Conservation (phyloP, 2,329 filamentous ascomycete genomes). For the Exophiala bonariae region DNA sequence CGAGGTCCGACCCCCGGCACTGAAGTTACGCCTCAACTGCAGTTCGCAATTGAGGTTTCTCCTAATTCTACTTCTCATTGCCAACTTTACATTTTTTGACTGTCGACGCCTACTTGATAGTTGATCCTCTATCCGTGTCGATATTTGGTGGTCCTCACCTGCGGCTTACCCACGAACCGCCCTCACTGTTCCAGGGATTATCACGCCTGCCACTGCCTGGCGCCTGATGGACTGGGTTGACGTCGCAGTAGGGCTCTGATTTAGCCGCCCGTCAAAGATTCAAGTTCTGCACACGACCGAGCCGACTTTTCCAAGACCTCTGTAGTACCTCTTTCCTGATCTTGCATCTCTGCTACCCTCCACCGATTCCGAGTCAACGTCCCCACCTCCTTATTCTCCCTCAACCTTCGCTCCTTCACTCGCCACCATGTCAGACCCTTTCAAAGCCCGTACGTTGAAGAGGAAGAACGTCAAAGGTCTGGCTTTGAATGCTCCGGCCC, state of each 20-base stretch:
- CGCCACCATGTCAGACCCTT: slow-evolving; percentile 56
- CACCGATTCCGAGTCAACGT: background rate
- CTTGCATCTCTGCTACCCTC: background rate
- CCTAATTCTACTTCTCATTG: too few species aligned
- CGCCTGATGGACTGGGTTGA: slow-evolving; percentile 17
- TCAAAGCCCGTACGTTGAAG: slow-evolving; percentile 81
- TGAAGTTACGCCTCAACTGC: too few species aligned
- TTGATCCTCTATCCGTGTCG: too few species aligned
- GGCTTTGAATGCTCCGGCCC: slow-evolving; percentile 75
- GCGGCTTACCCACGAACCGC: too few species aligned
- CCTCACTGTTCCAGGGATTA: background rate
- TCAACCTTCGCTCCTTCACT: background rate
- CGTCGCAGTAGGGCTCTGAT: slow-evolving; percentile 15
- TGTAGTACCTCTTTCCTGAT: background rate
- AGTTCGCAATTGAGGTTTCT: too few species aligned
- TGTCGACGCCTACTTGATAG: too few species aligned
- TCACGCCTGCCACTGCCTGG: slow-evolving; percentile 4
- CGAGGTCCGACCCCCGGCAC: too few species aligned
- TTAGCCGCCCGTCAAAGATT: slow-evolving; percentile 16
- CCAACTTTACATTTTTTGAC: too few species aligned
- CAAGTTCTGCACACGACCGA: slow-evolving; percentile 9
- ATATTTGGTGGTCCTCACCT: too few species aligned
- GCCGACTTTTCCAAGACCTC: slow-evolving; percentile 1
- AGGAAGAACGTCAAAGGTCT: slow-evolving; percentile 98
- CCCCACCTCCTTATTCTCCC: background rate